A percentile compares a stretch with the other conserved stretches of the same genome.
Evolutionary conservation across 2,329 filamentous ascomycete species (phyloP).

Genomic region (Scedosporium minutisporum): DNA sequence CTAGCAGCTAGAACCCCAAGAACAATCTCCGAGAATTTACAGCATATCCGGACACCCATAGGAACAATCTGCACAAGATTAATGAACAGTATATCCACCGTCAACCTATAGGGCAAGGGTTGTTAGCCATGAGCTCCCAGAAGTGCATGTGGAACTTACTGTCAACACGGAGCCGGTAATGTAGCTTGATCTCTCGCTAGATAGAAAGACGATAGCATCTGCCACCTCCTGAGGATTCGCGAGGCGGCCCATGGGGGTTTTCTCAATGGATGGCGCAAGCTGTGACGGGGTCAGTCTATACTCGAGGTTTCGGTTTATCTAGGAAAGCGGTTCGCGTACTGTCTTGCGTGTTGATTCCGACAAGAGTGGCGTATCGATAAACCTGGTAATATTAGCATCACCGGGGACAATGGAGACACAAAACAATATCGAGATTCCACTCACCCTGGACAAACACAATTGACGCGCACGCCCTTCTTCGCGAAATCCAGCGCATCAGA

Average conservation of each 20-base stretch:
- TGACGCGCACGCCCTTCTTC: neutral
- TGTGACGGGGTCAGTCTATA: neutral
- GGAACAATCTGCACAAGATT: neutral
- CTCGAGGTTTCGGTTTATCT: no score
- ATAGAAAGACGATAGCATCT: neutral
- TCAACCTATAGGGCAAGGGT: neutral
- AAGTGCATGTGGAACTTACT: neutral
- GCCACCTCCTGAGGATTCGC: neutral
- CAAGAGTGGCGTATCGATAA: conserved; percentile 1
- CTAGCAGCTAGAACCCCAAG: neutral
- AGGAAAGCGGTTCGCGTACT: neutral
- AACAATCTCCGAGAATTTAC: no score
- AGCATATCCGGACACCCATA: no score
- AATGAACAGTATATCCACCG: neutral
- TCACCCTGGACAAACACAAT: neutral
- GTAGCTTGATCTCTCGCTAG: neutral
- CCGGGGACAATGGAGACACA: neutral
- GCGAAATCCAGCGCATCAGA: neutral
- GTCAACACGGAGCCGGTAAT: neutral
- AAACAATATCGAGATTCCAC: neutral
- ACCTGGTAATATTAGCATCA: neutral
- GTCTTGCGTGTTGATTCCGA: neutral
- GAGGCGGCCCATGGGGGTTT: conserved; percentile 1
- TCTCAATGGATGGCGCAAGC: conserved; percentile 1
- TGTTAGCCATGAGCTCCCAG: neutral